Conservation (phyloP, 1,284 basidiomycete species). For the Leccinum angustisporum region DNA sequence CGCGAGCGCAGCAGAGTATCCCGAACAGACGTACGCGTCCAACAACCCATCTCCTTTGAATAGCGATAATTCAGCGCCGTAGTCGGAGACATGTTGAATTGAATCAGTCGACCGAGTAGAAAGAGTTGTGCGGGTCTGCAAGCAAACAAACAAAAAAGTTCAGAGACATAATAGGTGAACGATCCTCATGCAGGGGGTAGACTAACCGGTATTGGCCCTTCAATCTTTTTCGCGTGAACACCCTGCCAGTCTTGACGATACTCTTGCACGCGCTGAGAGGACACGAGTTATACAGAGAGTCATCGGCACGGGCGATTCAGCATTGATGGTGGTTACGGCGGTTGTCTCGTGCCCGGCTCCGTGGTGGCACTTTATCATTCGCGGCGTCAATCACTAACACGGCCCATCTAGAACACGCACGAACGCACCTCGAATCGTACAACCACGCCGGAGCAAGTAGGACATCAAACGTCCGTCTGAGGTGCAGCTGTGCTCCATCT, state of each 20-base stretch:
- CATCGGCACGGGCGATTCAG: constrained; percentile 56
- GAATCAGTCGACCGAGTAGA: constrained; percentile 63
- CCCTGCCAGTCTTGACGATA: constrained; percentile 66
- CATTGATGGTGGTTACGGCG: constrained; percentile 52
- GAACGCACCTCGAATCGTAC: constrained; percentile 70
- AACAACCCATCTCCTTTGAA: constrained; percentile 56
- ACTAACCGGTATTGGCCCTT: constrained; percentile 71
- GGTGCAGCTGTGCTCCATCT: constrained; percentile 52
- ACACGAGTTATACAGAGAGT: constrained; percentile 78
- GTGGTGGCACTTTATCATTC: constrained; percentile 37
- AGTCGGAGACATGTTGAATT: constrained; percentile 56
- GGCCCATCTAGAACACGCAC: constrained; percentile 1
- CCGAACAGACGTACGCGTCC: constrained; percentile 78
- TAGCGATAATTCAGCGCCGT: constrained; percentile 51
- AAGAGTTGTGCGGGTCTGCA: constrained; percentile 66
- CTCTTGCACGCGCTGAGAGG: constrained; percentile 71
- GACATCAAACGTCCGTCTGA: constrained; percentile 79
- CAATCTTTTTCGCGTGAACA: constrained; percentile 67
- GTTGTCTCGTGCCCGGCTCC: constrained; percentile 40
- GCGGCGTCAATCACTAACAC: constrained; percentile 48
- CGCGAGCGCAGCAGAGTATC: constrained; percentile 70
- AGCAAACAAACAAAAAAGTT: not conserved
- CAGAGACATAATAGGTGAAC: not conserved
- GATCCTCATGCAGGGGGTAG: not conserved
- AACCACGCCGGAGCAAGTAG: constrained; percentile 67